A percentile compares a stretch with the other conserved stretches of the same genome.
These are phyloP conservation scores for Eucalyptus polybractea DNA, from an alignment of 345 rosid species.

Conservation along the genomic window DNA sequence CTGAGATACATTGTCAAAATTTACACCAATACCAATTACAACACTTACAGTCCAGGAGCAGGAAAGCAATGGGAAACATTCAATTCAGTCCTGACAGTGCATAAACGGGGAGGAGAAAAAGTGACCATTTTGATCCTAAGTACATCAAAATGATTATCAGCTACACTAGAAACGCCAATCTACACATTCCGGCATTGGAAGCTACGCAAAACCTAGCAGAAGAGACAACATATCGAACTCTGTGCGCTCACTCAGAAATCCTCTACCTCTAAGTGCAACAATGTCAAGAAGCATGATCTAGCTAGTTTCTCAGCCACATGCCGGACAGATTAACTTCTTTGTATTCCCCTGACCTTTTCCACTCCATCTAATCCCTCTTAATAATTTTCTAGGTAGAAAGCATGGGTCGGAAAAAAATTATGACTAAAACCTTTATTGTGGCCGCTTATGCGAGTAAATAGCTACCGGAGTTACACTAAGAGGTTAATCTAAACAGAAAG, in stretches of 20 bases:
- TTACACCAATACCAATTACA: not conserved
- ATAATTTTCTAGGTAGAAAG: not conserved
- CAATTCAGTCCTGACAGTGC: not conserved
- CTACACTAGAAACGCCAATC: not conserved
- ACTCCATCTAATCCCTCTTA: not conserved
- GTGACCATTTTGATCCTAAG: not conserved
- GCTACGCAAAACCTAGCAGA: not conserved
- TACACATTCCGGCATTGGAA: not conserved
- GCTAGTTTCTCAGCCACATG: not conserved
- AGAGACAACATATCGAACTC: not conserved
- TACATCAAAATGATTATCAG: not conserved
- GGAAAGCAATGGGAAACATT: not conserved
- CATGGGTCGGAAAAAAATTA: not conserved
- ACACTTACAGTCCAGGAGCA: not conserved
- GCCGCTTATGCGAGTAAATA: not conserved
- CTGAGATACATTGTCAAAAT: conserved; percentile 13
- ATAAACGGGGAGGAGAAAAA: not conserved
- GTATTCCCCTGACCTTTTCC: not conserved
- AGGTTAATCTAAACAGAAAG: not conserved
- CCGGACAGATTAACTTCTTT: not conserved
- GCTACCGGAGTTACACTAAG: not conserved
- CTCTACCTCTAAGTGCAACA: not conserved
- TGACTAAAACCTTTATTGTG: not conserved
- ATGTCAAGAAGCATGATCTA: not conserved
- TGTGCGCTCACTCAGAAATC: not conserved